These are phyloP conservation scores for Mallotus repandus DNA, from an alignment of 441 rosid species.

Conservation along the genomic window DNA sequence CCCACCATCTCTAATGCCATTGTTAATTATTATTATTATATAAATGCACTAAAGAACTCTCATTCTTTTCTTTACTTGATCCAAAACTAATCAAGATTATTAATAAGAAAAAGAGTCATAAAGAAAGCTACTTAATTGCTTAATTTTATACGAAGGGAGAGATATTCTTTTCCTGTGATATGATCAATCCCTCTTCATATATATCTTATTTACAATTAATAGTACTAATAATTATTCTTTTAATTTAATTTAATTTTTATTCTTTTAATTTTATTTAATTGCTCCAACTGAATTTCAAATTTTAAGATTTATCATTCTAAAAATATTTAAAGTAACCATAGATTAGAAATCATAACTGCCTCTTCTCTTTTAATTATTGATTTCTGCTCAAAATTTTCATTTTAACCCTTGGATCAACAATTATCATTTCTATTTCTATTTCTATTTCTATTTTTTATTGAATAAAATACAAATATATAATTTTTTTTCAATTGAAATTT, in stretches of 20 bases:
- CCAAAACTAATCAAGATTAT: constrained; percentile 2
- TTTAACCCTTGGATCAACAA: no score
- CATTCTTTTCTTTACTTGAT: constrained; percentile 19
- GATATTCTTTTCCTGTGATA: background rate
- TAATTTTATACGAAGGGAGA: background rate
- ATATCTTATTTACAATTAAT: background rate
- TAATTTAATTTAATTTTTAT: background rate
- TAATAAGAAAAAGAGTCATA: background rate
- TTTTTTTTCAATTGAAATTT: no score
- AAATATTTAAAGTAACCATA: no score
- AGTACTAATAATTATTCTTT: background rate
- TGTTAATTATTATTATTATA: background rate
- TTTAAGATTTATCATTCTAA: no score
- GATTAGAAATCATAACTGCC: no score
- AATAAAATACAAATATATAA: no score
- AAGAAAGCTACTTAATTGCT: background rate
- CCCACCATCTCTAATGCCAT: background rate
- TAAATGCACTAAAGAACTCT: constrained; percentile 10
- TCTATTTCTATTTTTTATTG: no score
- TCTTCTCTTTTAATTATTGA: no score
- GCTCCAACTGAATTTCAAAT: no score
- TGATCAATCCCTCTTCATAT: no score
- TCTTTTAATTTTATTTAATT: background rate
- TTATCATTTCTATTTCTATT: no score
- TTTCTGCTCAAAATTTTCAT: no score